phyloP scores from a whole-genome alignment of 2,329 filamentous ascomycete genomes.

The Calonectria hawksworthii region DNA sequence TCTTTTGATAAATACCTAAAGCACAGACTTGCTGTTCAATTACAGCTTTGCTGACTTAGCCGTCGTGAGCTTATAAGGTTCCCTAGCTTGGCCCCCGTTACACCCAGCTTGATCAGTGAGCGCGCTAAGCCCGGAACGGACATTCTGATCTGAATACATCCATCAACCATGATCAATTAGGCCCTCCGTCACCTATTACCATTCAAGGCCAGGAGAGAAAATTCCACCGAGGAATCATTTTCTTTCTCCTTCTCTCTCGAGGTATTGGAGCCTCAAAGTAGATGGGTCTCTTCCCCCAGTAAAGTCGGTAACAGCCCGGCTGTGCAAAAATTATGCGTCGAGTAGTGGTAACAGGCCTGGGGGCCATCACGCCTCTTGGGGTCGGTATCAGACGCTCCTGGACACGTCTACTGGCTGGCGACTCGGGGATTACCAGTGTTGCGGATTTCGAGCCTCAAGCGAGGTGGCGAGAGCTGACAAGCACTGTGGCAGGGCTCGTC shows the following conservation, averaged over 20 bases:
- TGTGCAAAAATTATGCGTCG: conserved; percentile 71
- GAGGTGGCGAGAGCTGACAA: conserved; percentile 80
- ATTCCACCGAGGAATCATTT: neutral
- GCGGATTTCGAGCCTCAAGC: conserved; percentile 68
- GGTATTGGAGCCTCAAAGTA: neutral
- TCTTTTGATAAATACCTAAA: neutral
- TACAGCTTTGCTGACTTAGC: conserved; percentile 1
- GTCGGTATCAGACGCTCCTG: conserved; percentile 85
- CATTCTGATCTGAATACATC: conserved; percentile 15
- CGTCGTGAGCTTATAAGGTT: neutral
- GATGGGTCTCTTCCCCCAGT: neutral
- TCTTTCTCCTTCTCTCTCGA: neutral
- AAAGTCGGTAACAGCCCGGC: conserved; percentile 26
- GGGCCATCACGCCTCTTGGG: conserved; percentile 86
- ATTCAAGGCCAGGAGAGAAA: neutral
- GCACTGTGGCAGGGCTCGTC: conserved; percentile 87
- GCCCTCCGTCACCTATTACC: neutral
- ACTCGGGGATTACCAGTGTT: conserved; percentile 85
- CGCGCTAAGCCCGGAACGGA: conserved; percentile 41
- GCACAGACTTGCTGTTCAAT: conserved; percentile 2
- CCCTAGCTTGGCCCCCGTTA: neutral
- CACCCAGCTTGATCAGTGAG: neutral
- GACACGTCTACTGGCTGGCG: conserved; percentile 82
- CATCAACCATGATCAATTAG: neutral
- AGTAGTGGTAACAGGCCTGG: conserved; percentile 87